Evolutionary conservation across 148 eudicot genomes (phyloP).

Genomic region (Limonium bicolor): DNA sequence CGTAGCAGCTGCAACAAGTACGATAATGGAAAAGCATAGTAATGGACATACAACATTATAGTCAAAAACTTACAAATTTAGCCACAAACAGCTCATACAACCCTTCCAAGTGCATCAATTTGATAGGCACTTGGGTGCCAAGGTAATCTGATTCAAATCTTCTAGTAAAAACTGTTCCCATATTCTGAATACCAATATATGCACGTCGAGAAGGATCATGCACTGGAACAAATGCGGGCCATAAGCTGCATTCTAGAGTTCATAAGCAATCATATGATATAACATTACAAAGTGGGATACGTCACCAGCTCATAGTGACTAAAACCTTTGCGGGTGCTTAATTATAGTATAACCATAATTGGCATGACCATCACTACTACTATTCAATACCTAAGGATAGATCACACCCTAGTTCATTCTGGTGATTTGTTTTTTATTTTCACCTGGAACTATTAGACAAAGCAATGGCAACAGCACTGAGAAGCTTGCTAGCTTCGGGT

Average conservation of each 20-base stretch:
- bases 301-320: too few species aligned
- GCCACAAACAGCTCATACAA: constrained; percentile 82
- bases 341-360: too few species aligned
- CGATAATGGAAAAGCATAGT: too few species aligned
- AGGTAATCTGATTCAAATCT: constrained; percentile 92
- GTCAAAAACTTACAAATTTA: constrained; percentile 64
- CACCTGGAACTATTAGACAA: constrained; percentile 83
- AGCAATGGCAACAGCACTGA: constrained; percentile 96
- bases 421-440: constrained; percentile 5
- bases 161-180: constrained; percentile 91
- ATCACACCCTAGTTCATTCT: too few species aligned
- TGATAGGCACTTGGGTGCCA: constrained; percentile 87
- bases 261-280: constrained; percentile 4
- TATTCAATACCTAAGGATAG: too few species aligned
- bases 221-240: constrained; percentile 99
- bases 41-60: too few species aligned
- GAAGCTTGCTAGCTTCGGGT: constrained; percentile 97
- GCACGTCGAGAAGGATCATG: constrained; percentile 92
- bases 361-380: too few species aligned
- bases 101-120: constrained; percentile 98
- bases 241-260: constrained; percentile 33
- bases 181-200: constrained; percentile 86
- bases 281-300: not conserved
- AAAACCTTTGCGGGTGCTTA: too few species aligned
- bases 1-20: too few species aligned